Percentiles rank a stretch among this genome's conserved stretches.
Evolutionary conservation across 371 early-diverging fungal genomes (phyloP).

Genomic region (Encephalitozoon cuniculi): DNA sequence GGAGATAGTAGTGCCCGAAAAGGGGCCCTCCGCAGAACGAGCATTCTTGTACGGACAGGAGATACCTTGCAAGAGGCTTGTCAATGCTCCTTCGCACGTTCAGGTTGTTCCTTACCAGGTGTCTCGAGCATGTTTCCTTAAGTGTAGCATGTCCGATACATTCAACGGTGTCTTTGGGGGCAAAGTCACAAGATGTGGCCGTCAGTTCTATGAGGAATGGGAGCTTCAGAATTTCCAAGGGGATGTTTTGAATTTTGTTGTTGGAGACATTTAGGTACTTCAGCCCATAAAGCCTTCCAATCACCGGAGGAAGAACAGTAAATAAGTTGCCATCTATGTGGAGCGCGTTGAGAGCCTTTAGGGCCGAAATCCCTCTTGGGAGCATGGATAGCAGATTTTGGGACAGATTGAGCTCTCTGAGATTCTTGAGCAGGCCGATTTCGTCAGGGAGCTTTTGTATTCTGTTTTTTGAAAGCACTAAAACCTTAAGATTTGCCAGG

Average conservation of each 20-base stretch:
- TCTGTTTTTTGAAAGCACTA: conserved; percentile 57
- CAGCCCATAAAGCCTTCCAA: conserved; percentile 49
- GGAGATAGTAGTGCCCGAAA: conserved; percentile 64
- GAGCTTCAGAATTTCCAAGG: conserved; percentile 62
- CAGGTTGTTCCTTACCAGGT: conserved; percentile 65
- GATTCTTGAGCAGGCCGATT: conserved; percentile 64
- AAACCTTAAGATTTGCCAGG: conserved; percentile 47
- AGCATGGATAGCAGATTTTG: conserved; percentile 65
- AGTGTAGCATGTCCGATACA: conserved; percentile 61
- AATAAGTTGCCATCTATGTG: conserved; percentile 62
- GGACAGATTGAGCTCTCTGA: conserved; percentile 68
- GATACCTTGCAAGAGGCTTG: conserved; percentile 64
- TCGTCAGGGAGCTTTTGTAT: conserved; percentile 65
- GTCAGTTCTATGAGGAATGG: conserved; percentile 44
- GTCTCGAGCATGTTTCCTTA: conserved; percentile 68
- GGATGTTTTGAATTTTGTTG: conserved; percentile 64
- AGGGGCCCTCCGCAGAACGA: conserved; percentile 75
- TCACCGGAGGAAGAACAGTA: conserved; percentile 39
- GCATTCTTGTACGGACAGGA: conserved; percentile 66
- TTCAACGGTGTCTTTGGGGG: conserved; percentile 37
- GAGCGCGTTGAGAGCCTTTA: conserved; percentile 64
- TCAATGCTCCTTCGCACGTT: conserved; percentile 63
- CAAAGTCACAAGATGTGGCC: conserved; percentile 60
- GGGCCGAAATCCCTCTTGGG: conserved; percentile 64
- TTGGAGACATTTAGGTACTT: conserved; percentile 41